Conservation (phyloP, 73 alveolate genomes). For the Tetrahymena thermophila region DNA sequence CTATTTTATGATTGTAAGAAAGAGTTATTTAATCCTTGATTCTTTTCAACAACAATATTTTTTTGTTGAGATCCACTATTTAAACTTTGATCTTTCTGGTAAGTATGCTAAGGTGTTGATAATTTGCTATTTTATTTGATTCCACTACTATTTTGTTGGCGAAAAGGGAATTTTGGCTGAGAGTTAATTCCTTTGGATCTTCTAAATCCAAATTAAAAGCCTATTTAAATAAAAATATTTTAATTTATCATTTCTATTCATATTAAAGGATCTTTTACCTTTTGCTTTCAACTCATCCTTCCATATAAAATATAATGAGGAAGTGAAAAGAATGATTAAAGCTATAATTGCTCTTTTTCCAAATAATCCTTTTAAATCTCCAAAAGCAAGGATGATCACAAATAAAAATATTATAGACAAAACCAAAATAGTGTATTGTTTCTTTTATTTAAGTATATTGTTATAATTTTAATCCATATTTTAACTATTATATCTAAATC, state of each 20-base stretch:
- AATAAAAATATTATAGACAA: background rate
- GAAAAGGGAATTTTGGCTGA: background rate
- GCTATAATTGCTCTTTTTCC: background rate
- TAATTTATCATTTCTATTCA: background rate
- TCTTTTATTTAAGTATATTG: background rate
- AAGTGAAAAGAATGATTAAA: background rate
- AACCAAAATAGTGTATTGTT: background rate
- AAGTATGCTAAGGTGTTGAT: background rate
- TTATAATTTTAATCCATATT: background rate
- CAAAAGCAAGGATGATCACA: background rate
- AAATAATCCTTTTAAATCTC: background rate
- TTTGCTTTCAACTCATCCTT: background rate
- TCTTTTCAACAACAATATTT: background rate
- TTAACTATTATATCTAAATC: background rate
- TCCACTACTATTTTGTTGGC: background rate
- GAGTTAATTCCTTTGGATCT: background rate
- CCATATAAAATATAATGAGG: background rate
- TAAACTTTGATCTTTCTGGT: background rate
- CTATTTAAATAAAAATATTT: background rate
- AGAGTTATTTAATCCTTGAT: background rate
- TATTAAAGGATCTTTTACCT: background rate
- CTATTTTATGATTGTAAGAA: background rate
- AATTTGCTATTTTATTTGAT: background rate
- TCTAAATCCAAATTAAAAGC: background rate
- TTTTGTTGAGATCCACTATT: background rate